Percentiles rank a stretch among this genome's conserved stretches.
Conservation (phyloP, 176 grass and related monocot genomes). For the Metroxylon sagu region DNA sequence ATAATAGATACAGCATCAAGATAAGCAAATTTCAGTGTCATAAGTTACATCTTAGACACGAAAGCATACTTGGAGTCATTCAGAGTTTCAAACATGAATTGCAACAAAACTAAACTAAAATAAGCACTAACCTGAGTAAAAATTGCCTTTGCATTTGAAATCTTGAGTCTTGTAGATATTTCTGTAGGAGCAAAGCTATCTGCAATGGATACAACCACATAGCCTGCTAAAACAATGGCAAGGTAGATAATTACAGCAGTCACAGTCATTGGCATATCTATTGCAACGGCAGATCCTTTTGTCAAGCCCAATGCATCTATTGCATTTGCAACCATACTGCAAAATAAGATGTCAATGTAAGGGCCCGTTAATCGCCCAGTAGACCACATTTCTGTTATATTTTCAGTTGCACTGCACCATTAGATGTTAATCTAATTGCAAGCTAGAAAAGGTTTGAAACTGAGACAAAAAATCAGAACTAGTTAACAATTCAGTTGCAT, state of each 20-base stretch:
- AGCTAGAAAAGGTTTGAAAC: too few species aligned
- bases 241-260: conserved; percentile 81
- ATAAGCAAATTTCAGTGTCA: too few species aligned
- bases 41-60: too few species aligned
- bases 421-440: too few species aligned
- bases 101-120: too few species aligned
- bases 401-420: too few species aligned
- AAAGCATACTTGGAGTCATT: too few species aligned
- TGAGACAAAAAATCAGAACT: too few species aligned
- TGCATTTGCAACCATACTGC: conserved; percentile 78
- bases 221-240: conserved; percentile 66
- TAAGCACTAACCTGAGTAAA: conserved; percentile 67
- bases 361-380: background rate
- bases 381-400: background rate
- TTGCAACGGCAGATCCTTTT: conserved; percentile 85
- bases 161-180: conserved; percentile 64
- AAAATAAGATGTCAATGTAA: conserved; percentile 14
- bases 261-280: conserved; percentile 96
- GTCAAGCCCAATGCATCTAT: conserved; percentile 57
- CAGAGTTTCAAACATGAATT: too few species aligned
- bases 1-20: too few species aligned
- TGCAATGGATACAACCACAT: conserved; percentile 87
- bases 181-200: conserved; percentile 93
- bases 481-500: too few species aligned
- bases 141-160: conserved; percentile 90